Evolutionary conservation across 2,329 filamentous ascomycete genomes (phyloP), one percentile per base, ranked within the genome.

Genomic region (Capronia coronata): DNA sequence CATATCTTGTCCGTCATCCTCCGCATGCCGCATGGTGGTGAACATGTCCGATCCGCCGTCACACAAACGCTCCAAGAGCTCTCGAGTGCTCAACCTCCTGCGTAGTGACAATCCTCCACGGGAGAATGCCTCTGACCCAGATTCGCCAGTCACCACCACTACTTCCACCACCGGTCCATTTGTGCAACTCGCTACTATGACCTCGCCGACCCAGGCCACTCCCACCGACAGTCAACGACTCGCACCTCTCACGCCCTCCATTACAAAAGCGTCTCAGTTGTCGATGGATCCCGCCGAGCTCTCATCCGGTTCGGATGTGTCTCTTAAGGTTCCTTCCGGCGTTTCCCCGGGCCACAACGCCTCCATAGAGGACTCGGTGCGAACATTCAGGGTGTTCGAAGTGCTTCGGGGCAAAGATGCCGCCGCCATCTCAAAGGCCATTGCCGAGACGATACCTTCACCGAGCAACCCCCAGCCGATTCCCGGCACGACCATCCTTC

Each of bases 371-470:
- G 89, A 95, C 68, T 96, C 91, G 0, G 88, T 98, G 46, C 82
- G 86, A 64, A 90, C 94, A 59, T 98, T 98, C 68, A 83, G 90
- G 59, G 81, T 96, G 40, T 95, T 97, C 64, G 93, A 97, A 71
- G 86, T 90, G 35, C 74, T 98, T 57, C 81, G 91, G 58, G 93
- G 80, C 65, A 93, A 93, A 46, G 91, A 98, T 66, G 94, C 88
- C 0, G 84, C 83, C 11, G 87, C 86, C 30, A 96, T 98, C 61
- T 87, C 87, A 23, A 91, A 84, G 65, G 86, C 86, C 1, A 86
- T 96, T 58, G 67, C 70, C 69, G 59, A 84, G 76, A 74, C 59
- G 49, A 69, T 62, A 75, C 75, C 60, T 76, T 78, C 56, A 59
- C 71, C 55, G 61, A 67, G 54, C 62, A 68, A 52, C 61, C 67